Evolutionary conservation across 1,284 basidiomycete species (phyloP).

Genomic region (Athelia sp.): DNA sequence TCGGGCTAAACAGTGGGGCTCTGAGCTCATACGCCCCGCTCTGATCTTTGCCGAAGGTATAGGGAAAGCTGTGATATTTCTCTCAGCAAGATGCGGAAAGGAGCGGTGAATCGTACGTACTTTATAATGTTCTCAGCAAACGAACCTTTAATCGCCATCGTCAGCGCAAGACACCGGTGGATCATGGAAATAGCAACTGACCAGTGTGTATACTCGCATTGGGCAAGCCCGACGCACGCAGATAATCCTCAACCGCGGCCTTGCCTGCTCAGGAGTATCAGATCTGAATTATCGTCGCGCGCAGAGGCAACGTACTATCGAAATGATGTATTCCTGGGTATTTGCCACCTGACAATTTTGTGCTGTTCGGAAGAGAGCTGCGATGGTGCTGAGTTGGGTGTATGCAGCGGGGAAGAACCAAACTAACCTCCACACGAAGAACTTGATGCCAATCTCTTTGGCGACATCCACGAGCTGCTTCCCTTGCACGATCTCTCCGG

Average conservation of each 20-base stretch:
- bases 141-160: slow-evolving; percentile 14
- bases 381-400: background rate
- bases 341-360: slow-evolving; percentile 18
- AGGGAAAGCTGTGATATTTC: slow-evolving; percentile 1
- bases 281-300: too few species aligned
- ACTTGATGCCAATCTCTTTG: slow-evolving; percentile 18
- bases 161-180: background rate
- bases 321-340: slow-evolving; percentile 15
- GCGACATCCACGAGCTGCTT: slow-evolving; percentile 35
- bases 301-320: slow-evolving; percentile 16
- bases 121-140: slow-evolving; percentile 25
- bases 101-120: slow-evolving; percentile 9
- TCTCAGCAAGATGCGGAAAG: background rate
- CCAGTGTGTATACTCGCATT: slow-evolving; percentile 19
- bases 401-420: background rate
- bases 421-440: slow-evolving; percentile 25
- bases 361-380: slow-evolving; percentile 21
- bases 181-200: too few species aligned
- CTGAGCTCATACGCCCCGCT: slow-evolving; percentile 13
- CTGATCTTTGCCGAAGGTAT: slow-evolving; percentile 7
- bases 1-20: slow-evolving; percentile 15
- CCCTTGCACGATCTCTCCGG: slow-evolving; percentile 26
- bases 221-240: slow-evolving; percentile 16
- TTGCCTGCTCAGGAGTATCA: slow-evolving; percentile 17
- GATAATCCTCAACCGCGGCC: slow-evolving; percentile 22